Percentiles rank a stretch among this genome's conserved stretches.
Conservation (phyloP, 2,329 filamentous ascomycete species). For the Aspergillus japonicus region DNA sequence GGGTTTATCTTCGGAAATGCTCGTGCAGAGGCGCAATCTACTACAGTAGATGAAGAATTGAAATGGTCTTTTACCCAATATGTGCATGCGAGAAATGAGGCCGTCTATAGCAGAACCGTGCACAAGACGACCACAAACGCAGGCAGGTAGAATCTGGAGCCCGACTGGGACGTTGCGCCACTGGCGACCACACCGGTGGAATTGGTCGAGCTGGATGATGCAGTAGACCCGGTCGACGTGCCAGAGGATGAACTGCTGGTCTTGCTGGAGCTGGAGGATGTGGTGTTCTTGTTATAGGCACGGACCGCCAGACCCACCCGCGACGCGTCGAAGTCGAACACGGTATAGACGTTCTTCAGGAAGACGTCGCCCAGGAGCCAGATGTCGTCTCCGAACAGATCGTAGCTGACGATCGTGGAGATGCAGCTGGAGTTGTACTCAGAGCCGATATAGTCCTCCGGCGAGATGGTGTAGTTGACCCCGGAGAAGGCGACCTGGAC, state of each 20-base stretch:
- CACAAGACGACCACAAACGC: conserved; percentile 13
- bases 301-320: conserved; percentile 39
- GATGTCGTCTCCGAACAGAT: conserved; percentile 59
- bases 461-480: conserved; percentile 63
- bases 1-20: neutral
- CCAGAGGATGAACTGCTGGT: conserved; percentile 11
- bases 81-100: neutral
- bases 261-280: conserved; percentile 11
- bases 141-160: conserved; percentile 17
- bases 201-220: conserved; percentile 9
- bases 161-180: conserved; percentile 2
- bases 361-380: conserved; percentile 88
- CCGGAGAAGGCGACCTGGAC: conserved; percentile 69
- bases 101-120: neutral
- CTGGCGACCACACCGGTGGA: conserved; percentile 9
- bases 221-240: conserved; percentile 11
- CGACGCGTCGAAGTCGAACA: conserved; percentile 71
- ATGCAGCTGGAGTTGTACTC: conserved; percentile 44
- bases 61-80: neutral
- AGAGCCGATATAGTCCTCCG: conserved; percentile 67
- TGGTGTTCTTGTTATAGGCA: conserved; percentile 12
- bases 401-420: conserved; percentile 72
- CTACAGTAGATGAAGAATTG: neutral
- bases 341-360: conserved; percentile 83
- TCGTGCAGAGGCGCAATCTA: neutral